Evolutionary conservation across 768 basidiomycete genomes (phyloP), one percentile per base, ranked within the genome.

Genomic region (Cyathus striatus): DNA sequence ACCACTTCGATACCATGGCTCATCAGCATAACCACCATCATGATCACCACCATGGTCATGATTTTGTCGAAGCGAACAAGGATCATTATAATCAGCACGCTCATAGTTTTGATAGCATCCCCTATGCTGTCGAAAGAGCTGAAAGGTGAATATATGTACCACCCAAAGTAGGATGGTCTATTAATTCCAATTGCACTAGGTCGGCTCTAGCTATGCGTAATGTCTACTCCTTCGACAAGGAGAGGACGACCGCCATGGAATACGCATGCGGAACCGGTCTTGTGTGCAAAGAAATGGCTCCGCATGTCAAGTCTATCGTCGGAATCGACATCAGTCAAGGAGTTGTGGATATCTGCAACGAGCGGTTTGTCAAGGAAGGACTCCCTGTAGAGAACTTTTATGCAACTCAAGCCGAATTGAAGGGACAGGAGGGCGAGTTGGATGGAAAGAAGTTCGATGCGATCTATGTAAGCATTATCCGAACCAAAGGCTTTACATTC

Each of bases 241-340:
- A 77, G 21, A 53, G 50, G 5, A 87, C 86, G 5, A 66, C 60
- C 5, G 66, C 82, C 14, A 66, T 90, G 72, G 87, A 89, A 50
- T 89, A 75, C 53, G 86, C 86, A 4, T 89, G 86, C 55, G 83
- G 85, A 10, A 76, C 73, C 86, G 86, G 86, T 20, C 56, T 75
- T 17, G 57, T 86, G 13, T 79, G 82, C 5, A 67, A 73, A 44
- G 69, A 70, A 26, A 67, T 87, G 34, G 72, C 74, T 0, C 66
- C 77, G 2, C 64, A 79, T 49, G 73, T 73, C 38, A 80, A 75
- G 52, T 64, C 63, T 23, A 72, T 87, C 49, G 54, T 85, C 13
- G 86, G 84, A 6, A 75, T 83, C 10, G 86, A 89, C 51, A 79
- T 86, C 50, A 86, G 79, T 60, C 74, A 77, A 41, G 73, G 59